Evolutionary conservation across 768 basidiomycete species (phyloP).

Genomic region (Mycena olivaceomarginata): DNA sequence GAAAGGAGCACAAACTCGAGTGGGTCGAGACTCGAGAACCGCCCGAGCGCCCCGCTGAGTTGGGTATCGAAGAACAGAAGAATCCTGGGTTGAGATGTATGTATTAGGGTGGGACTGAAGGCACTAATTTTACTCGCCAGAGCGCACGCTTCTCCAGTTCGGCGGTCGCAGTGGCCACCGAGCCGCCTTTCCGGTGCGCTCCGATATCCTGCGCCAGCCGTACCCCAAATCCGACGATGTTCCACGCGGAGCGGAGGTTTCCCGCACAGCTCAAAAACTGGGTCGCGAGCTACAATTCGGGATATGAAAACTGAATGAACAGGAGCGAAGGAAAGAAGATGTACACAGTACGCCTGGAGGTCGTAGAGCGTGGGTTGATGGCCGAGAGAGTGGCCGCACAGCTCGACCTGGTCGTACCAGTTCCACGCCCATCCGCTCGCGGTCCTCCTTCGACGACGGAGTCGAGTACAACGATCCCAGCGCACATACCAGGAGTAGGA

Average conservation of each 20-base stretch:
- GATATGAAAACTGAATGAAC: neutral
- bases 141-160: conserved; percentile 27
- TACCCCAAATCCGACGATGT: conserved; percentile 12
- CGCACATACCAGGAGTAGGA: conserved; percentile 72
- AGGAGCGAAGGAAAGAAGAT: neutral
- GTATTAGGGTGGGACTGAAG: neutral
- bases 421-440: neutral
- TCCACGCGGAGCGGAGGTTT: conserved; percentile 9
- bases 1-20: too few species aligned
- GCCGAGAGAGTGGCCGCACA: conserved; percentile 6
- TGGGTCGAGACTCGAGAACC: neutral
- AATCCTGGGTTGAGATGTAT: neutral
- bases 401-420: conserved; percentile 13
- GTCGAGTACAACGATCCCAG: conserved; percentile 55
- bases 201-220: conserved; percentile 14
- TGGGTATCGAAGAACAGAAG: neutral
- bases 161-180: neutral
- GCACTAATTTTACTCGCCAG: conserved; percentile 4
- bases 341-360: conserved; percentile 23
- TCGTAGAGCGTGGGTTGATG: conserved; percentile 10
- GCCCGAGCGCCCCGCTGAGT: neutral
- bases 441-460: neutral
- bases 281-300: conserved; percentile 9
- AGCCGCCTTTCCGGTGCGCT: neutral
- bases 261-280: neutral